Conservation (phyloP, 2,329 filamentous ascomycete genomes). For the Claviceps digitariae region DNA sequence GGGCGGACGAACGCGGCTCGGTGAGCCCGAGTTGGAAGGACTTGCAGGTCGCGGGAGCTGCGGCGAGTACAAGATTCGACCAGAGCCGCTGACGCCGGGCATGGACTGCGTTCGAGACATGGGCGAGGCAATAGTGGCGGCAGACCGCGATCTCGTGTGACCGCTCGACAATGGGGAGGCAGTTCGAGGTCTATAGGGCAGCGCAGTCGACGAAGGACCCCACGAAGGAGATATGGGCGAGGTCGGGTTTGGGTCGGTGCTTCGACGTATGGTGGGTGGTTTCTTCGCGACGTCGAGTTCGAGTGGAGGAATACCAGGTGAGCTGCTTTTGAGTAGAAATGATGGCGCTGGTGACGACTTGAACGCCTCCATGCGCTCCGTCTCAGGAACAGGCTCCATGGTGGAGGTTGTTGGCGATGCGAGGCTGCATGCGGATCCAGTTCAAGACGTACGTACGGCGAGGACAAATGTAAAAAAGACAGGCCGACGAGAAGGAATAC, state of each 20-base stretch:
- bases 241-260: slow-evolving; percentile 41
- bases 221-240: slow-evolving; percentile 40
- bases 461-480: background rate
- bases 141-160: slow-evolving; percentile 45
- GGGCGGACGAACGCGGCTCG: slow-evolving; percentile 36
- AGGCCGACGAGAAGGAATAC: background rate
- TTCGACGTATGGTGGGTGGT: slow-evolving; percentile 40
- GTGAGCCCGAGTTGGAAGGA: slow-evolving; percentile 33
- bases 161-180: slow-evolving; percentile 45
- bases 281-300: slow-evolving; percentile 34
- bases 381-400: slow-evolving; percentile 58
- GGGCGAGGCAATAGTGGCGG: slow-evolving; percentile 37
- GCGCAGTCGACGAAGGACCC: slow-evolving; percentile 24
- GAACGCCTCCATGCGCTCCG: slow-evolving; percentile 55
- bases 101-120: slow-evolving; percentile 53
- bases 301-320: slow-evolving; percentile 19
- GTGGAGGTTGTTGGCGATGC: slow-evolving; percentile 6
- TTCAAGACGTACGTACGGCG: background rate
- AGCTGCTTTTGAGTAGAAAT: slow-evolving; percentile 28
- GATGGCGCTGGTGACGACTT: slow-evolving; percentile 42
- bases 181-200: slow-evolving; percentile 49
- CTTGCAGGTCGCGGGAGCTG: slow-evolving; percentile 37
- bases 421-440: background rate
- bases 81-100: slow-evolving; percentile 46
- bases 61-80: slow-evolving; percentile 42